These are phyloP conservation scores for Chaetomium sp. DNA, from an alignment of 2,329 filamentous ascomycete genomes.

Conservation along the genomic window DNA sequence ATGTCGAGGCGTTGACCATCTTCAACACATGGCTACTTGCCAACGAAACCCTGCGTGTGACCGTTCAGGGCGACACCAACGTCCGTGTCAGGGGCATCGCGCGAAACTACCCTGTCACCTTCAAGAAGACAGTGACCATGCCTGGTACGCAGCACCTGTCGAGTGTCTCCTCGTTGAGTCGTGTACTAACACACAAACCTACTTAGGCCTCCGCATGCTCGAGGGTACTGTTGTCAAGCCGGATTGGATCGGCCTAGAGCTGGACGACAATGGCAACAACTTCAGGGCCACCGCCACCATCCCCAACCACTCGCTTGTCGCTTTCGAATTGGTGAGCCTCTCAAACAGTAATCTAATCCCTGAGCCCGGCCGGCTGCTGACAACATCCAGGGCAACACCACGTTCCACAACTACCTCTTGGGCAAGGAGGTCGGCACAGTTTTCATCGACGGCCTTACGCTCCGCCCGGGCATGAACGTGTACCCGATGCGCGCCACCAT, in stretches of 20 bases:
- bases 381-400: slow-evolving; percentile 58
- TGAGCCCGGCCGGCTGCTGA: slow-evolving; percentile 12
- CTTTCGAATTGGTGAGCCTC: slow-evolving; percentile 62
- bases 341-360: background rate
- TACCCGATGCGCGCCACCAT: slow-evolving; percentile 58
- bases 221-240: slow-evolving; percentile 55
- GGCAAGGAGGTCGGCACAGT: slow-evolving; percentile 56
- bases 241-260: slow-evolving; percentile 49
- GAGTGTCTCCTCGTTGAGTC: too few relatives aligned
- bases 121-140: slow-evolving; percentile 58
- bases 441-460: slow-evolving; percentile 59
- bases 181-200: slow-evolving; percentile 27
- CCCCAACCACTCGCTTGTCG: slow-evolving; percentile 65
- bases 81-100: slow-evolving; percentile 54
- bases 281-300: slow-evolving; percentile 62
- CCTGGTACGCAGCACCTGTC: slow-evolving; percentile 40
- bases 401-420: slow-evolving; percentile 61
- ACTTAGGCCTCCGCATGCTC: slow-evolving; percentile 55
- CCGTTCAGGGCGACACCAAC: slow-evolving; percentile 54
- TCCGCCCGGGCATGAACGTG: slow-evolving; percentile 65
- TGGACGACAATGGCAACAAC: slow-evolving; percentile 54
- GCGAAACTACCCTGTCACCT: slow-evolving; percentile 53
- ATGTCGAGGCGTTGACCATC: slow-evolving; percentile 52
- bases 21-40: slow-evolving; percentile 59
- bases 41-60: slow-evolving; percentile 54